Conservation (phyloP, 2,329 filamentous ascomycete genomes). For the Ophiostoma ulmi region DNA sequence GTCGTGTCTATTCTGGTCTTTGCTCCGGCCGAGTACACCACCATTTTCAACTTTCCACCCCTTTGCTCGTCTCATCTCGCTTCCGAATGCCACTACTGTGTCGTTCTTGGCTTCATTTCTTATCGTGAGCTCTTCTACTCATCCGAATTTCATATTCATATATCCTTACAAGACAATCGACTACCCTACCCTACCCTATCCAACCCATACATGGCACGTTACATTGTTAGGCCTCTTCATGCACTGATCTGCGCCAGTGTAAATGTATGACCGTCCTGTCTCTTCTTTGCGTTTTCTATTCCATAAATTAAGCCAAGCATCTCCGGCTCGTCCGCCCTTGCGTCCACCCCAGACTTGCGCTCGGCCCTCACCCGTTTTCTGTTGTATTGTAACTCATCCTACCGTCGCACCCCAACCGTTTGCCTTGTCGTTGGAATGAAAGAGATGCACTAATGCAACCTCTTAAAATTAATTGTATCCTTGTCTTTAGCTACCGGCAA, state of each 20-base stretch:
- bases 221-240: neutral
- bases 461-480: neutral
- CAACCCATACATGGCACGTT: neutral
- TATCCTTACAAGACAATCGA: no score
- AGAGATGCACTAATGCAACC: conserved; percentile 8
- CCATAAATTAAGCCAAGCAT: neutral
- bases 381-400: no score
- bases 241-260: neutral
- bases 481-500: neutral
- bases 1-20: neutral
- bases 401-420: neutral
- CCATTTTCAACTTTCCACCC: neutral
- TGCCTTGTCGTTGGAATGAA: neutral
- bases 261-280: neutral
- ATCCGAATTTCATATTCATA: neutral
- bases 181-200: no score
- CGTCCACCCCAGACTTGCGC: neutral
- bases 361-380: neutral
- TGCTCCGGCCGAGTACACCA: neutral
- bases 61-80: neutral
- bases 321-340: neutral
- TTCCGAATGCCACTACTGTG: neutral
- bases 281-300: neutral
- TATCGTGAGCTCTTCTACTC: neutral
- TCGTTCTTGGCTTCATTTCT: neutral